A percentile compares a stretch with the other conserved stretches of the same genome.
Evolutionary conservation across 768 basidiomycete genomes (phyloP).

Genomic region (Pulveroboletus frians): DNA sequence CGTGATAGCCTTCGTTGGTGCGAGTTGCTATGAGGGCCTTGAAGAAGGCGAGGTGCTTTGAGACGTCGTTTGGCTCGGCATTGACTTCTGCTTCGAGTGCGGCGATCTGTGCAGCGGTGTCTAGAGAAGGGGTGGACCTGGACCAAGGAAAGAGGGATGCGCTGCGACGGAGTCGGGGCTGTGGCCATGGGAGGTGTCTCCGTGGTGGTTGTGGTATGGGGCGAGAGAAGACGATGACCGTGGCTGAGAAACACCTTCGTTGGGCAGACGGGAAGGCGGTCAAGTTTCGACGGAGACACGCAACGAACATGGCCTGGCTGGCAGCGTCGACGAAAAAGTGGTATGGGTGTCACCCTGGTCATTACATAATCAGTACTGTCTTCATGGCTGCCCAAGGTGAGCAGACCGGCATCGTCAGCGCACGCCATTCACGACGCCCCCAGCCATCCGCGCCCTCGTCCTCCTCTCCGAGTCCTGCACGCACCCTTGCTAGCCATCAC

Average conservation of each 20-base stretch:
- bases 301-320: background rate
- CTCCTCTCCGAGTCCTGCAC: constrained; percentile 17
- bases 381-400: constrained; percentile 30
- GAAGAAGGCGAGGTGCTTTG: constrained; percentile 66
- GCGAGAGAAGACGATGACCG: background rate
- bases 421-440: background rate
- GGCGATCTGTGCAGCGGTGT: constrained; percentile 65
- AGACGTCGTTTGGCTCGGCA: constrained; percentile 60
- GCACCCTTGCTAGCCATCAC: no score
- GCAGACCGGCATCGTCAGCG: background rate
- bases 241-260: background rate
- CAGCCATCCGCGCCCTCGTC: constrained; percentile 13
- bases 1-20: constrained; percentile 62
- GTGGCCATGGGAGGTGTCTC: constrained; percentile 34
- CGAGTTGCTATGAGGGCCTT: constrained; percentile 62
- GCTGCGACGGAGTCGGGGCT: constrained; percentile 18
- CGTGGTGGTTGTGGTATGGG: background rate
- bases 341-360: accelerated
- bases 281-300: background rate
- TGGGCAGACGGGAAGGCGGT: background rate
- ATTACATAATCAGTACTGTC: constrained; percentile 14
- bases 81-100: constrained; percentile 75
- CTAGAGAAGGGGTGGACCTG: constrained; percentile 51
- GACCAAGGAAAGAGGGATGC: constrained; percentile 33
- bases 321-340: background rate